phyloP scores from a whole-genome alignment of 1,139 yeast genomes.

The Blastobotrys raffinosifermentans region DNA sequence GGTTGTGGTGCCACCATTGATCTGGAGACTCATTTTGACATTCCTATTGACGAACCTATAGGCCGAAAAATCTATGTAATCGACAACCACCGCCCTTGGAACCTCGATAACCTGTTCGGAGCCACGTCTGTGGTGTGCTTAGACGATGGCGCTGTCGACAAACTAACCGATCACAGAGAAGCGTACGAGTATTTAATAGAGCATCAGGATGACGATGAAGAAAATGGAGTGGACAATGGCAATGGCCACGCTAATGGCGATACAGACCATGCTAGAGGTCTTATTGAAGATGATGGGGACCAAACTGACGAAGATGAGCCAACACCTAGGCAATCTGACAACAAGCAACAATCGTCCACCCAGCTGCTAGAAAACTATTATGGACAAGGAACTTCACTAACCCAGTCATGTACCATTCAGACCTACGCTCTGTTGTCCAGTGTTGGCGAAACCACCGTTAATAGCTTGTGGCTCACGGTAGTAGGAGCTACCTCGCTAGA shows the following conservation, averaged over 20 bases:
- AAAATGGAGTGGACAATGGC: conserved; percentile 28
- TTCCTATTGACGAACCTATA: conserved; percentile 42
- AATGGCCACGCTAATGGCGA: conserved; percentile 17
- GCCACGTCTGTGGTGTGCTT: conserved; percentile 74
- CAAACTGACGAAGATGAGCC: conserved; percentile 13
- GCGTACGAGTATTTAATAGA: conserved; percentile 29
- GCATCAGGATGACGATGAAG: conserved; percentile 30
- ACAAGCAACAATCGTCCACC: conserved; percentile 7
- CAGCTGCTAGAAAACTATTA: conserved; percentile 22
- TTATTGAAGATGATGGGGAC: conserved; percentile 26
- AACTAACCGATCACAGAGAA: conserved; percentile 21
- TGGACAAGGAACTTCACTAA: conserved; percentile 67
- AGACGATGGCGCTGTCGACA: conserved; percentile 64
- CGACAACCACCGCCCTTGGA: conserved; percentile 97
- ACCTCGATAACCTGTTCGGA: conserved; percentile 85
- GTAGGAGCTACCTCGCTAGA: conserved; percentile 85
- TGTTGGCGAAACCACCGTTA: conserved; percentile 69
- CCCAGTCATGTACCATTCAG: conserved; percentile 71
- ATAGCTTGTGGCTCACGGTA: conserved; percentile 78
- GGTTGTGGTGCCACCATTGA: conserved; percentile 98
- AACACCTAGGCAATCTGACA: too few species aligned
- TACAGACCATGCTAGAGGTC: conserved; percentile 12
- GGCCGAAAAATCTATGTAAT: conserved; percentile 62
- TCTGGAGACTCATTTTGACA: conserved; percentile 68
- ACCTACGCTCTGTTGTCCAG: conserved; percentile 73